Percentiles rank a stretch among this genome's conserved stretches.
Conservation (phyloP, 768 basidiomycete species). For the Tephrocybe rancida region DNA sequence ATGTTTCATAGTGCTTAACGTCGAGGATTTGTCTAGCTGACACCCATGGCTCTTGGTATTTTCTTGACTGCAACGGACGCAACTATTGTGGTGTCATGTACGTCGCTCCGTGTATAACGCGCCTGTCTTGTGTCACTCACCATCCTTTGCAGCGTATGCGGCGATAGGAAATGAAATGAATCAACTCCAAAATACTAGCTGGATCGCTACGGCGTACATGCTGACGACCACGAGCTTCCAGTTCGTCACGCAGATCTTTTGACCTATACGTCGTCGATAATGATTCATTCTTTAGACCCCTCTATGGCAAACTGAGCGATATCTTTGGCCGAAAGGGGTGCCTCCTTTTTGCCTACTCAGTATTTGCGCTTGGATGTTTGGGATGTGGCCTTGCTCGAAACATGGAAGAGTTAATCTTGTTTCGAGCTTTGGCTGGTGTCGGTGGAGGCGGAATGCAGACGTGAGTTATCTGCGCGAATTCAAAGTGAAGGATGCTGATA, state of each 20-base stretch:
- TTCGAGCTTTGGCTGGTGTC: slow-evolving; percentile 58
- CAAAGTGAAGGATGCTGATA: neutral
- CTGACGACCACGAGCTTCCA: slow-evolving; percentile 63
- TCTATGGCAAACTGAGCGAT: slow-evolving; percentile 68
- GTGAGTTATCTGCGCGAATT: slow-evolving; percentile 35
- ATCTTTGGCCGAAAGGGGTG: slow-evolving; percentile 66
- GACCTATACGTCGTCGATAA: neutral
- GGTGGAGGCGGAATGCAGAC: slow-evolving; percentile 68
- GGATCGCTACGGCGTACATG: slow-evolving; percentile 68
- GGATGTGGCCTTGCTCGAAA: slow-evolving; percentile 54
- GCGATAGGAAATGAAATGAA: slow-evolving; percentile 61
- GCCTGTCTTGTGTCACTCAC: neutral
- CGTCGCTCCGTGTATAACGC: slow-evolving; percentile 6
- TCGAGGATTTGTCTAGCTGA: slow-evolving; percentile 27
- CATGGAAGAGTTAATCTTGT: slow-evolving; percentile 54
- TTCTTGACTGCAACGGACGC: slow-evolving; percentile 51
- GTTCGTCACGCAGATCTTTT: slow-evolving; percentile 31
- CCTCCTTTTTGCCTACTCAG: slow-evolving; percentile 52
- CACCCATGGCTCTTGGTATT: slow-evolving; percentile 51
- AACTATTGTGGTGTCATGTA: slow-evolving; percentile 52
- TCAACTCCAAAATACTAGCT: slow-evolving; percentile 64
- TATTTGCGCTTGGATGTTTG: slow-evolving; percentile 57
- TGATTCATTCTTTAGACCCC: slow-evolving; percentile 39
- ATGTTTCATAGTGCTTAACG: neutral
- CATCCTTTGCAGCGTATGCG: slow-evolving; percentile 41